Evolutionary conservation across 306 rosid genomes (phyloP), one percentile per base, ranked within the genome.

Genomic region (Neltuma alba): DNA sequence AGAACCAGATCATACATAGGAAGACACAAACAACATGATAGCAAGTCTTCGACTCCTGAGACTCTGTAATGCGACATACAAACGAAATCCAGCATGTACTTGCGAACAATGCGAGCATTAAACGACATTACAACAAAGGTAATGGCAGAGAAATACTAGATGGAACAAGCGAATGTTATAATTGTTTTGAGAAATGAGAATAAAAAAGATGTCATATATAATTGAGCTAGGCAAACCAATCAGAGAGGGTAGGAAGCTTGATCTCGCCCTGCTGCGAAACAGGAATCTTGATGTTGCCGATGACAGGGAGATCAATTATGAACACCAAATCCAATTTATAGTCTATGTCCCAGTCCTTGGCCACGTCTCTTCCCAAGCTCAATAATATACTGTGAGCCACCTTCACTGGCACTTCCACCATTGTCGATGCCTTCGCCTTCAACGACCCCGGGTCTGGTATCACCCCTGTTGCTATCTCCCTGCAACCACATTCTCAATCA

Each of bases 401-500:
- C 81, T 86, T 92, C 75, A 93, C 85, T 0, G 82, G 91, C 10
- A 92, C 97, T 11, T 92, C 89, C 75, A 95, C 71, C 84, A 83
- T 6, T 0, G 97, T 89, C 3, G 73, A 67, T 13, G 85, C 97
- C n/a, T 67, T 80, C 4, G 78, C 94, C 83, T 88, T 87, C 77
- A 94, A 36, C 0, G 94, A 92, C n/a, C 98, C 98, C 4, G 96
- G 96, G 83, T 94, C 98, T 2, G 96, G 96, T 14, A 94, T 45
- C 5, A 36, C 88, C 63, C 98, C 98, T 2, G 92, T 38, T 36
- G 88, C 96, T 74, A 92, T 86, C 81, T 55, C 91, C 87, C 98
- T 94, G 9, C 8, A 37, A 37, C 6, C 7, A 37, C 6, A 33
- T 33, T 33, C 2, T 33, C n/a, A n/a, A n/a, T n/a, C n/a, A n/a